phyloP scores from a whole-genome alignment of 2,329 filamentous ascomycete species.

The Exutisphaerella laricina region DNA sequence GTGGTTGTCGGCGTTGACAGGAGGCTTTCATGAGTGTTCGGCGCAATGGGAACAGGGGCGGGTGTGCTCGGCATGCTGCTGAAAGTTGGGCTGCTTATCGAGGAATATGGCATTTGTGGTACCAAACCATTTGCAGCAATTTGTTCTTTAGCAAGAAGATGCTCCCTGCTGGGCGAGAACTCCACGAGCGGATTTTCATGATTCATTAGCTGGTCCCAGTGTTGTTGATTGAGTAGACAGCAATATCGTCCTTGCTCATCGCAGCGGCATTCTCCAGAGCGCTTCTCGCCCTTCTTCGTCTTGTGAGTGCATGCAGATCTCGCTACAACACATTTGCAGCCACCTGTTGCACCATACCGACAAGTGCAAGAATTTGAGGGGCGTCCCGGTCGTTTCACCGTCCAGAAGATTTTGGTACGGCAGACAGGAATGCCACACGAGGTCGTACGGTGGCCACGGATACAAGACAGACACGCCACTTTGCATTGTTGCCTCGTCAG shows the following conservation, averaged over 20 bases:
- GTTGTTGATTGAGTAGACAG: slow-evolving; percentile 29
- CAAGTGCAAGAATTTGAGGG: slow-evolving; percentile 34
- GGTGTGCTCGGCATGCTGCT: slow-evolving; percentile 19
- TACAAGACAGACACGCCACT: slow-evolving; percentile 35
- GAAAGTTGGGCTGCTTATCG: slow-evolving; percentile 9
- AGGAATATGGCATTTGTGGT: slow-evolving; percentile 17
- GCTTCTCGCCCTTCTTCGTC: slow-evolving; percentile 33
- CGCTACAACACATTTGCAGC: slow-evolving; percentile 33
- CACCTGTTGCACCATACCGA: slow-evolving; percentile 28
- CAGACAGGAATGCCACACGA: slow-evolving; percentile 34
- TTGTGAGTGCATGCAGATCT: slow-evolving; percentile 32
- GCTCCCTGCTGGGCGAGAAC: too few species aligned
- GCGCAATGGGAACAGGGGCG: slow-evolving; percentile 8
- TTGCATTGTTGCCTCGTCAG: slow-evolving; percentile 31
- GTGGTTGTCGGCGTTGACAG: slow-evolving; percentile 11
- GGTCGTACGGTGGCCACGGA: slow-evolving; percentile 33
- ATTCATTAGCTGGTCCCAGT: slow-evolving; percentile 29
- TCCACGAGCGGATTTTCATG: slow-evolving; percentile 28
- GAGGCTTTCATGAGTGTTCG: slow-evolving; percentile 15
- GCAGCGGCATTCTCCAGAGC: slow-evolving; percentile 31
- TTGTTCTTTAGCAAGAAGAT: too few species aligned
- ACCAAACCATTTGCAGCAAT: slow-evolving; percentile 13
- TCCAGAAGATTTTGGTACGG: slow-evolving; percentile 34
- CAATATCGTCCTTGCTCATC: slow-evolving; percentile 33
- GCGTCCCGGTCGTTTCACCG: slow-evolving; percentile 32